Evolutionary conservation across 2,329 filamentous ascomycete species (phyloP), one percentile per base, ranked within the genome.

Genomic region (Diaporthe vexans): DNA sequence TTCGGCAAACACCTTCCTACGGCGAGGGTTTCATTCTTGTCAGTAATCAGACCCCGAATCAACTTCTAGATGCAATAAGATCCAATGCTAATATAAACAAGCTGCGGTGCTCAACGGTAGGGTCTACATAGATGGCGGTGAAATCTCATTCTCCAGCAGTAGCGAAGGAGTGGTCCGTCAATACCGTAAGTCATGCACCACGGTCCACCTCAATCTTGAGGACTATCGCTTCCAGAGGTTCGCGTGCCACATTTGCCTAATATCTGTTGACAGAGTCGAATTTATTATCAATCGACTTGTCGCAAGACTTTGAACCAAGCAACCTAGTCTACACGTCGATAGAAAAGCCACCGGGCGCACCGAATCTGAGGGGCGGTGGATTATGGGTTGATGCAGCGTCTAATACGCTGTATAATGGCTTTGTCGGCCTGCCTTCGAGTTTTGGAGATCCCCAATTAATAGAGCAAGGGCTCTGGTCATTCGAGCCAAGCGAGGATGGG

Each of bases 381-480:
- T 21, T 56, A 15, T 74, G 72, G 72, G 37, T 57, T 21, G 58
- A 74, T 46, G n/a, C 57, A n/a, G 37, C 37, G 10, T 48, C 59
- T 9, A 19, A 26, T 9, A 4, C 58, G 21, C 37, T 74, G n/a
- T 74, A 74, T 48, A 74, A 26, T 0, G 67, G 67, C 10, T 74
- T 74, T 35, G 65, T 67, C 7, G 72, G 72, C 13, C 21, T 35
- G 3, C 9, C 46, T 13, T 59, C 67, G 5, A 21, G 37, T 11
- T 51, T 67, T 21, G 67, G 67, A 21, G 67, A 74, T 37, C 5
- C 33, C 10, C 57, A 57, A 3, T n/a, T 15, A 21, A 57, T 65
- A 46, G 26, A 43, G 26, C 43, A 70, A 3, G 72, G 72, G 15
- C 58, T 74, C 24, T 74, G 72, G 72, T 71, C 67, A 10, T 74